A percentile compares a stretch with the other conserved stretches of the same genome.
These are phyloP conservation scores for Mariannaea elegans DNA, from an alignment of 2,329 filamentous ascomycete genomes.

Conservation along the genomic window DNA sequence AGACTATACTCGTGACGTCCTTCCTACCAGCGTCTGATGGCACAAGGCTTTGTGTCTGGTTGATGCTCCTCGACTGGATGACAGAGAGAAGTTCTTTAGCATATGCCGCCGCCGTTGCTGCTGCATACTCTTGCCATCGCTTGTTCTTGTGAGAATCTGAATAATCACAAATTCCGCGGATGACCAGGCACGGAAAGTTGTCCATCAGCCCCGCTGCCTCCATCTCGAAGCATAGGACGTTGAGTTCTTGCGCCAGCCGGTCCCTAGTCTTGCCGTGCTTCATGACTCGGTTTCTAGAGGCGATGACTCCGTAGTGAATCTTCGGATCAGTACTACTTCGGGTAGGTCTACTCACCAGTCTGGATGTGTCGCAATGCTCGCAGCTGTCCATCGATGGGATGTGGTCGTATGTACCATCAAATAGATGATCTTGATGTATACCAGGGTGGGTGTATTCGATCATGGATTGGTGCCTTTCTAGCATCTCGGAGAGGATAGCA, in stretches of 20 bases:
- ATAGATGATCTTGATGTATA: conserved; percentile 5
- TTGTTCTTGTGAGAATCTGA: conserved; percentile 44
- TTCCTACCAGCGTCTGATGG: too few species aligned
- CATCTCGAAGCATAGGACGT: conserved; percentile 6
- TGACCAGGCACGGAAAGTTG: conserved; percentile 41
- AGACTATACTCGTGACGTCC: background rate
- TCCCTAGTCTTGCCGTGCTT: conserved; percentile 1
- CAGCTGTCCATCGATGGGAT: background rate
- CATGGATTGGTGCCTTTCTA: background rate
- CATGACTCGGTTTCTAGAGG: conserved; percentile 1
- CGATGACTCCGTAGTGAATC: conserved; percentile 1
- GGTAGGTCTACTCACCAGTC: background rate
- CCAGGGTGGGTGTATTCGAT: background rate
- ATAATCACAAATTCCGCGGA: conserved; percentile 50
- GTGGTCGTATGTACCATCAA: conserved; percentile 1
- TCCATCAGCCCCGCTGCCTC: conserved; percentile 36
- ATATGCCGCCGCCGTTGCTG: conserved; percentile 41
- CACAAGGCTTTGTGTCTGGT: background rate
- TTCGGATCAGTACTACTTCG: background rate
- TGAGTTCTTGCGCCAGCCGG: background rate
- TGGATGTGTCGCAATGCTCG: background rate
- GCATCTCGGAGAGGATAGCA: conserved; percentile 4
- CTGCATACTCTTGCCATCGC: conserved; percentile 47
- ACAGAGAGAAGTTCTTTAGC: conserved; percentile 2
- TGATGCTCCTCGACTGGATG: background rate